phyloP scores from a whole-genome alignment of 148 eudicot species.

The Dianthus caryophyllus region DNA sequence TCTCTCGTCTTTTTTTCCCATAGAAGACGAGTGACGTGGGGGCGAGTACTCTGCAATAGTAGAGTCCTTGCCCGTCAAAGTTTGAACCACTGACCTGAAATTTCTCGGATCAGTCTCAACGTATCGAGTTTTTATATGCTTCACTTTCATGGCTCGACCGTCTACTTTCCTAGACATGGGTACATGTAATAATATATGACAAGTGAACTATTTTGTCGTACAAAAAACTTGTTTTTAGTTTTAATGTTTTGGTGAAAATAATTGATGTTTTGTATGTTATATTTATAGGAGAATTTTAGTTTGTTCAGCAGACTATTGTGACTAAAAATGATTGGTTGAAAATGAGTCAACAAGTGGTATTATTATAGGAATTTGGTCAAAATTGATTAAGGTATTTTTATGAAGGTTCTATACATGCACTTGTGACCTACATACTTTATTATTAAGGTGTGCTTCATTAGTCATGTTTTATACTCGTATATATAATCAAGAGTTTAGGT shows the following conservation, averaged over 20 bases:
- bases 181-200: no score
- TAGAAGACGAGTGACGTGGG: not conserved
- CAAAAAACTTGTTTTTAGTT: not conserved
- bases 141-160: conserved; percentile 44
- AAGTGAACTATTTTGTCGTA: no score
- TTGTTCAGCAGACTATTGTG: conserved; percentile 24
- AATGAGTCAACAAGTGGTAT: not conserved
- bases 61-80: conserved; percentile 64
- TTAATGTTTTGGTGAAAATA: not conserved
- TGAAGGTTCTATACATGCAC: not conserved
- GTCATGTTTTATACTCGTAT: no score
- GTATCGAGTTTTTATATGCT: conserved; percentile 56
- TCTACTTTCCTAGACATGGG: not conserved
- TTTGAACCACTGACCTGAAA: conserved; percentile 77
- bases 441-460: not conserved
- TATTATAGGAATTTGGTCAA: not conserved
- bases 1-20: not conserved
- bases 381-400: not conserved
- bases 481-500: not conserved
- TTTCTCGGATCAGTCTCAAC: conserved; percentile 63
- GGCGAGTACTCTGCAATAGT: conserved; percentile 12
- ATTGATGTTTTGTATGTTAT: not conserved
- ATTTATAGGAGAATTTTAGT: not conserved
- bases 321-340: conserved; percentile 14
- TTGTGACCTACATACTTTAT: not conserved